Evolutionary conservation across 139 green algal species (phyloP), one percentile per base, ranked within the genome.

Genomic region (Eudorina sp.): DNA sequence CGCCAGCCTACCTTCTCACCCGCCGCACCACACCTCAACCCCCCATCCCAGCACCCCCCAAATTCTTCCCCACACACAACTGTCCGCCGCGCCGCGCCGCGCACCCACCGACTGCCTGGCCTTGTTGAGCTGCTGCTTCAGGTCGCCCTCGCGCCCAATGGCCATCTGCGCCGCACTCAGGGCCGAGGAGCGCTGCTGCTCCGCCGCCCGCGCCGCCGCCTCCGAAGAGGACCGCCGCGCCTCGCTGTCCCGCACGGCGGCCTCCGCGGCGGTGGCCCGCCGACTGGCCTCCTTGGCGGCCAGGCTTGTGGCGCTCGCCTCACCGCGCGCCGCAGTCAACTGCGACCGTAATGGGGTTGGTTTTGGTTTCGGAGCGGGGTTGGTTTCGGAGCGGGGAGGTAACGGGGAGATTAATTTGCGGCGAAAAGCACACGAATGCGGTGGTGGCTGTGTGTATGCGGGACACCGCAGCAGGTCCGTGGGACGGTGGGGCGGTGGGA

Each of bases 131-230:
- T 51, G 3, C 64, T 88, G 82, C 62, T 88, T 88, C 18, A 88
- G 82, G 82, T 88, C 82, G n/a, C 82, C 82, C 66, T 78, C 82
- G 40, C 82, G 82, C 23, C 64, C 66, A 14, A 88, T 88, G 21
- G 82, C 64, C 36, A 18, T 69, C 64, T 88, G 64, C 19, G 82
- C 82, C 64, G 31, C 64, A 11, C 38, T 9, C 82, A 88, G 31
- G 19, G 64, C 82, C 1, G 23, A 13, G 1, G 46, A 18, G 31
- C 82, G 64, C 64, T 53, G 29, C 64, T 68, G 64, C 46, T 88
- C 64, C 19, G 5, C 21, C 23, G 19, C 0, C 46, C 31, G 29
- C 9, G 14, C 38, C 43, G 82, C 64, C 23, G 66, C 66, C 43
- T 88, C 82, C 4, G 64, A 29, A 1, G 64, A 21, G 3, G 64